A percentile compares a stretch with the other conserved stretches of the same genome.
These are phyloP conservation scores for Mallotus nudiflorus DNA, from an alignment of 345 rosid genomes.

Conservation along the genomic window DNA sequence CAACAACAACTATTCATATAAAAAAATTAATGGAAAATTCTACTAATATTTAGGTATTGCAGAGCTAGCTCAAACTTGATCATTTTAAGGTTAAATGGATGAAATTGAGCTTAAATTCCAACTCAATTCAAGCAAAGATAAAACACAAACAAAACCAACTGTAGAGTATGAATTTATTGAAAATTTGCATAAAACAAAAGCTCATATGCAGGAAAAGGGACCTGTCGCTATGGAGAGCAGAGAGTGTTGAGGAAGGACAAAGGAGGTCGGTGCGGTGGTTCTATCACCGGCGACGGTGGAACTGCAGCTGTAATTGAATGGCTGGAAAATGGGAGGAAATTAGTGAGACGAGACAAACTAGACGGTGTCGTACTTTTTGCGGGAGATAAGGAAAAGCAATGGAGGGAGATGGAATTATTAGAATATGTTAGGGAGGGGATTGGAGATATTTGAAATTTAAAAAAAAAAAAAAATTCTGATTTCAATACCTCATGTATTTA, in stretches of 20 bases:
- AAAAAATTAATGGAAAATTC: no score
- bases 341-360: background rate
- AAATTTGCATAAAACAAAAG: no score
- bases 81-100: no score
- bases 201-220: background rate
- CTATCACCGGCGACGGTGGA: background rate
- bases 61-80: no score
- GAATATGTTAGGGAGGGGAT: background rate
- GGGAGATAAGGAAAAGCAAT: background rate
- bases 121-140: background rate
- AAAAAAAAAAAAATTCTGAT: background rate
- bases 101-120: no score
- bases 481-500: no score
- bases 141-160: no score
- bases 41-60: no score
- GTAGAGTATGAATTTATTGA: no score
- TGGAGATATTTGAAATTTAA: background rate
- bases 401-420: background rate
- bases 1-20: no score
- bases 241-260: no score
- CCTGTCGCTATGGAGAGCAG: background rate
- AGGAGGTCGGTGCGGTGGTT: background rate
- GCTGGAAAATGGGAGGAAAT: background rate
- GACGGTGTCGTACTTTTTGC: background rate
- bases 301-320: background rate